Evolutionary conservation across 495 filamentous ascomycete species (phyloP), one percentile per base, ranked within the genome.

Genomic region (Monascus purpureus): DNA sequence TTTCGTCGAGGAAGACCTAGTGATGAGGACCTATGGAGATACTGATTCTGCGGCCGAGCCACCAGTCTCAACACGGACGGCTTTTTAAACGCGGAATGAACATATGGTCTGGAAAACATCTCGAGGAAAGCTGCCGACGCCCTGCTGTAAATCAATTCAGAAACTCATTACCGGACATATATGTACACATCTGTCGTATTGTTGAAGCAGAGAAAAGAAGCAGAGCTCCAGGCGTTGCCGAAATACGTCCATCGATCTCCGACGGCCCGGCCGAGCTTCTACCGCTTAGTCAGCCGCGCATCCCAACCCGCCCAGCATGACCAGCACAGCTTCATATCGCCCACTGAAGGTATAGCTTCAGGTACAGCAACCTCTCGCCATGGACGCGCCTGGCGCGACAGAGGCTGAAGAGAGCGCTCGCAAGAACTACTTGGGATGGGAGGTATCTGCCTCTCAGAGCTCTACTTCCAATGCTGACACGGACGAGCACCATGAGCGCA

Each of bases 381-480:
- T 63, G 59, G 57, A 61, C 38, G 57, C 55, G 57, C 55, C 47
- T 58, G 55, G 57, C 52, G 50, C 50, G 47, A 55, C 40, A 37
- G 40, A 47, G 47, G 50, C 46, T 35, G 39, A 42, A 19, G 48
- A 41, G 25, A 41, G 42, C 42, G 35, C 40, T 29, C 35, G 25
- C 14, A 47, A 40, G 32, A 37, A 41, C 17, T 36, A 33, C 23
- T 15, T 43, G 13, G 41, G 46, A 28, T 40, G 25, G 28, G 40
- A 45, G 15, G 28, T 37, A 23, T 42, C 49, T 32, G 23, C 32
- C 17, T 32, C 32, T 37, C 49, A 45, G 35, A 45, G 33, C 38
- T 48, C 43, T 31, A 31, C 43, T 30, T 33, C 43, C 29, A 20
- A 33, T 19, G 43, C 42, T 23, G 38, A 37, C 19, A 33, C 46